Base-by-base conservation (phyloP, 2,329 filamentous ascomycete species). In the Venturia effusa region DNA sequence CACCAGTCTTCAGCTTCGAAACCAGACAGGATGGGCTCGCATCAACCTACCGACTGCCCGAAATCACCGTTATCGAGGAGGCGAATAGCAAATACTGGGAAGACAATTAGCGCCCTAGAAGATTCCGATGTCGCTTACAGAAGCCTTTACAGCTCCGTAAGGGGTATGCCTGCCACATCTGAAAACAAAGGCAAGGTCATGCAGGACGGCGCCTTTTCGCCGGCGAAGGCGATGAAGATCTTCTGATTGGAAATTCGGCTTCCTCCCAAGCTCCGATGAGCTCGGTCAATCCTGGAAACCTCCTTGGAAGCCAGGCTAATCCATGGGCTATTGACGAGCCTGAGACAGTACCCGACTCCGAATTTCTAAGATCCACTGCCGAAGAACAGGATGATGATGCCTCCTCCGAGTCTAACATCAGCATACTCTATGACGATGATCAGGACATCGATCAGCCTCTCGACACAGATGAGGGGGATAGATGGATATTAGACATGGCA, bases 1-100 rank as follows among this genome's bases (percentile, higher is more conserved):
- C 61, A 32, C 61, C 40, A 3, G 40, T 62, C 30, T 62, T 37
- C 61, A 51, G 34, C 17, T 37, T 62, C 43, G n/a, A 54, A 17
- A 51, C n/a, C 2, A 27, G n/a, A 30, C 40, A 34, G 0, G 34
- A 1, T 32, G 30, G 45, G 4, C n/a, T 32, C 34, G 24, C 30
- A 15, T 30, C 32, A 30, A 59, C 43, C 4, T 17, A 10, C 19
- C 4, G 11, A n/a, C n/a, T 22, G 22, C 24, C 48, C 15, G 61
- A 30, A 6, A n/a, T 37, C 54, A 27, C 24, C n/a, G 19, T 34
- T 19, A 48, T 55, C 41, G 22, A 39, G 43, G 17, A 30, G 17
- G 13, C 43, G n/a, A n/a, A n/a, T n/a, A n/a, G n/a, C n/a, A n/a
- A 40, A 17, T 19, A 34, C 15, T 4, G 51, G 61, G 3, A 40